These are phyloP conservation scores for Paramecium primaurelia DNA, from an alignment of 73 alveolate genomes.

Conservation along the genomic window DNA sequence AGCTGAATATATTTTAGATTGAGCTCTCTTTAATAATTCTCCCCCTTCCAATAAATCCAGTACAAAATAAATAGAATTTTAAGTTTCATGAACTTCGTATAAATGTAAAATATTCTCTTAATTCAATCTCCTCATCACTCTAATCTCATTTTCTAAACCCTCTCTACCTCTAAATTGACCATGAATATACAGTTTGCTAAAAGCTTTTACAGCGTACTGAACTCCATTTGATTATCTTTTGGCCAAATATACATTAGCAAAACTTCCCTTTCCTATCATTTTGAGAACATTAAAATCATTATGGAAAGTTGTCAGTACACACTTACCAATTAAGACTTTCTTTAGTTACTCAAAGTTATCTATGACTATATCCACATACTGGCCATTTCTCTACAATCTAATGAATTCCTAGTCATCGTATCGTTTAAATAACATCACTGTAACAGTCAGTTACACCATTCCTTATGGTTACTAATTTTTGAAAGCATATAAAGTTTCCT, in stretches of 20 bases:
- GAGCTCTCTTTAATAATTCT: constrained; percentile 38
- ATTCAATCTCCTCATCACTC: constrained; percentile 56
- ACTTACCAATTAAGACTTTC: neutral
- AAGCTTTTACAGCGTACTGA: constrained; percentile 52
- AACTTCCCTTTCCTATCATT: constrained; percentile 58
- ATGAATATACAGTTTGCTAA: constrained; percentile 47
- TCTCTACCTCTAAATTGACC: constrained; percentile 54
- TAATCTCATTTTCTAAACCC: constrained; percentile 48
- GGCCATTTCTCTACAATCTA: neutral
- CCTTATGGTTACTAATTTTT: neutral
- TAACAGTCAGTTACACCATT: neutral
- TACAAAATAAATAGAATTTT: constrained; percentile 48
- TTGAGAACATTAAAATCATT: constrained; percentile 38
- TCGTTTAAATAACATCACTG: neutral
- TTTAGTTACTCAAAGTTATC: neutral
- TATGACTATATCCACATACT: neutral
- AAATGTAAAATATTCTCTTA: constrained; percentile 22
- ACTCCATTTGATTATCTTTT: constrained; percentile 25
- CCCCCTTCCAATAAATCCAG: constrained; percentile 59
- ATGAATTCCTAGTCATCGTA: neutral
- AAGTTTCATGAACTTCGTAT: constrained; percentile 55
- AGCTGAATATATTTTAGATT: neutral
- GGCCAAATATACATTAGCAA: constrained; percentile 61
- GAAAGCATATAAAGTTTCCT: neutral
- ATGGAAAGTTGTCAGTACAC: constrained; percentile 43